Conservation (phyloP, 257 asterid species). For the Capsicum pubescens region DNA sequence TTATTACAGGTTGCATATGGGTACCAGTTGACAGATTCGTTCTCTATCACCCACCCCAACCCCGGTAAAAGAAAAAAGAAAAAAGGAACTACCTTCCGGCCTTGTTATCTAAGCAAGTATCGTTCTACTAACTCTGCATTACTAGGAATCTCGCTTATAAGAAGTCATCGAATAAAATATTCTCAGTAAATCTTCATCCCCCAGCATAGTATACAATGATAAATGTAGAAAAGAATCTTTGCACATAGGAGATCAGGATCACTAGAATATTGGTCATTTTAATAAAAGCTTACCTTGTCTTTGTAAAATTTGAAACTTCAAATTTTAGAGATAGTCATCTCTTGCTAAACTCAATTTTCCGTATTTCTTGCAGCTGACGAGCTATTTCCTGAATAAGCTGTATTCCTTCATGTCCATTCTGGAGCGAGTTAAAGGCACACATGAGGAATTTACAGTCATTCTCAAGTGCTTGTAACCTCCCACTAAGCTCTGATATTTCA, state of each 20-base stretch:
- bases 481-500: constrained; percentile 48
- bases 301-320: constrained; percentile 22
- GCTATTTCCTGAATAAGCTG: constrained; percentile 57
- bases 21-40: background rate
- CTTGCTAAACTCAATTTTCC: constrained; percentile 38
- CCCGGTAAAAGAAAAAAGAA: background rate
- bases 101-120: background rate
- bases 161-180: background rate
- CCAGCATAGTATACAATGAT: background rate
- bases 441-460: constrained; percentile 48
- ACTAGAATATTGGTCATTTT: background rate
- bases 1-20: background rate
- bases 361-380: constrained; percentile 53
- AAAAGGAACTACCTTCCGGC: background rate
- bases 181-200: background rate
- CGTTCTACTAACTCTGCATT: background rate
- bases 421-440: constrained; percentile 50
- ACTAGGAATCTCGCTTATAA: constrained; percentile 7
- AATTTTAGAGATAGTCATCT: constrained; percentile 35
- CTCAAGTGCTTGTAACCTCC: constrained; percentile 60
- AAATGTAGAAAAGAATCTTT: background rate
- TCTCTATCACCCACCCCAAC: background rate
- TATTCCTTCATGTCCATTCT: constrained; percentile 54
- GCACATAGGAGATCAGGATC: background rate
- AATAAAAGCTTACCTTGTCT: constrained; percentile 32